Percentiles rank a stretch among this genome's conserved stretches.
These are phyloP conservation scores for Poa annua DNA, from an alignment of 176 grass and related monocot species.

Conservation along the genomic window DNA sequence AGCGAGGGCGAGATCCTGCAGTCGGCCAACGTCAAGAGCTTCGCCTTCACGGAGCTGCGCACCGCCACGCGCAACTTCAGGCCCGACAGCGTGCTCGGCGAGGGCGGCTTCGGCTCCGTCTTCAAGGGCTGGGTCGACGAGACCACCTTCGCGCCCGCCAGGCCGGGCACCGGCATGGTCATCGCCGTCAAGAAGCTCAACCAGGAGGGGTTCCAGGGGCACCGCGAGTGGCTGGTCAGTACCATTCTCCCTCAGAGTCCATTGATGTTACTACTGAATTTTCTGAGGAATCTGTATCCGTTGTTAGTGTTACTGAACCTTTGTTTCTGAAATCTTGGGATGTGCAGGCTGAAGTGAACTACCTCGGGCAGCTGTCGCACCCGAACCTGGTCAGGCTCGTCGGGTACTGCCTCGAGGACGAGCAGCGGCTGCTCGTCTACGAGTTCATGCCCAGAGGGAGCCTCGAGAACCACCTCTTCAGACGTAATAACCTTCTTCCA, in stretches of 20 bases:
- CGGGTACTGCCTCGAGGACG: slow-evolving; percentile 80
- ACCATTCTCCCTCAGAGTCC: too few species aligned
- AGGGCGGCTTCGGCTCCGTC: slow-evolving; percentile 85
- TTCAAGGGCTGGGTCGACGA: slow-evolving; percentile 94
- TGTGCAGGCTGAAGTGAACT: slow-evolving; percentile 81
- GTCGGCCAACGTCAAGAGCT: slow-evolving; percentile 67
- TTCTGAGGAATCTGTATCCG: not conserved
- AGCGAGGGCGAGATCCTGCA: slow-evolving; percentile 72
- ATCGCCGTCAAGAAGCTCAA: slow-evolving; percentile 94
- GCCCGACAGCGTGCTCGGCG: slow-evolving; percentile 76
- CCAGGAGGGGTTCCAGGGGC: slow-evolving; percentile 82
- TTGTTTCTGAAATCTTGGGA: not conserved
- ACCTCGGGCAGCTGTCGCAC: slow-evolving; percentile 67
- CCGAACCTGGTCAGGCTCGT: slow-evolving; percentile 76
- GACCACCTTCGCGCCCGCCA: slow-evolving; percentile 51
- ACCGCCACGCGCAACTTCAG: slow-evolving; percentile 70
- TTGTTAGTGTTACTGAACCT: not conserved
- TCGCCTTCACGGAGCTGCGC: slow-evolving; percentile 71
- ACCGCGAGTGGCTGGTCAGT: slow-evolving; percentile 84
- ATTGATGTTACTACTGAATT: too few species aligned
- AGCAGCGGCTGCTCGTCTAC: slow-evolving; percentile 84
- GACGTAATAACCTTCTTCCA: slow-evolving; percentile 57
- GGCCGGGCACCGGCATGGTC: slow-evolving; percentile 76
- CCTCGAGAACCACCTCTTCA: slow-evolving; percentile 92
- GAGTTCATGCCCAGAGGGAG: slow-evolving; percentile 88